Conservation (phyloP, 202 grass and related monocot genomes). For the Brachypodium distachyon region DNA sequence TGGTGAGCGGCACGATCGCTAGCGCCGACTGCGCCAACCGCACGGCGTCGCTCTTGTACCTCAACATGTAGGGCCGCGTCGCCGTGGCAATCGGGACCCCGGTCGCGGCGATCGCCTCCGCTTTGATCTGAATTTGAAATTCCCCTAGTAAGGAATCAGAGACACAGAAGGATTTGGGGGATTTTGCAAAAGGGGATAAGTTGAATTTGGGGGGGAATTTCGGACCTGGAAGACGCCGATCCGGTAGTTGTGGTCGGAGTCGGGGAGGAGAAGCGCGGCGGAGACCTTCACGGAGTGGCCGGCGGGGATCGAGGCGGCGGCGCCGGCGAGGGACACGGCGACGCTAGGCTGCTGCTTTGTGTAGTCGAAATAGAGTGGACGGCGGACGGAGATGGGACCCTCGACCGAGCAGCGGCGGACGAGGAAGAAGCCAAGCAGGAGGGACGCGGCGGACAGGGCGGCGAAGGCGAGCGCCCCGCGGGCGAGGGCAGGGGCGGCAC, state of each 20-base stretch:
- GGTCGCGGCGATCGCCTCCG: neutral
- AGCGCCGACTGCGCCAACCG: neutral
- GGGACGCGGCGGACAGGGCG: neutral
- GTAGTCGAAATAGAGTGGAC: slow-evolving; percentile 25
- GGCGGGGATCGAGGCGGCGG: neutral
- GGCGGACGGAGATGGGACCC: slow-evolving; percentile 23
- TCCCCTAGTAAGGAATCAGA: too few relatives aligned
- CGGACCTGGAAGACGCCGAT: slow-evolving; percentile 31
- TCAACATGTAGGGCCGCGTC: slow-evolving; percentile 1
- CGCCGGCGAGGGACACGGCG: neutral
- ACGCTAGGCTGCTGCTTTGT: slow-evolving; percentile 16
- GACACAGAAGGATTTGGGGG: too few relatives aligned
- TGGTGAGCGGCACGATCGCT: slow-evolving; percentile 1
- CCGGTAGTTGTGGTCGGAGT: slow-evolving; percentile 11
- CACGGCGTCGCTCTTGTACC: slow-evolving; percentile 5
- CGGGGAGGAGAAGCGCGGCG: neutral
- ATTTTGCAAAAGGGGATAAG: too few relatives aligned
- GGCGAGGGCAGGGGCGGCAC: neutral
- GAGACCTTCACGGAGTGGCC: slow-evolving; percentile 12
- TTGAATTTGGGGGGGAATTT: too few relatives aligned
- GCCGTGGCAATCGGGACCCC: slow-evolving; percentile 5
- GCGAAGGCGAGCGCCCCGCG: neutral
- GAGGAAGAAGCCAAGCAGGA: neutral
- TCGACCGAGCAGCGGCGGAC: slow-evolving; percentile 15
- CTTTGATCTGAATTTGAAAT: neutral